Percentiles rank a stretch among this genome's conserved stretches.
Evolutionary conservation across 345 rosid species (phyloP).

Genomic region (Turnera subulata): DNA sequence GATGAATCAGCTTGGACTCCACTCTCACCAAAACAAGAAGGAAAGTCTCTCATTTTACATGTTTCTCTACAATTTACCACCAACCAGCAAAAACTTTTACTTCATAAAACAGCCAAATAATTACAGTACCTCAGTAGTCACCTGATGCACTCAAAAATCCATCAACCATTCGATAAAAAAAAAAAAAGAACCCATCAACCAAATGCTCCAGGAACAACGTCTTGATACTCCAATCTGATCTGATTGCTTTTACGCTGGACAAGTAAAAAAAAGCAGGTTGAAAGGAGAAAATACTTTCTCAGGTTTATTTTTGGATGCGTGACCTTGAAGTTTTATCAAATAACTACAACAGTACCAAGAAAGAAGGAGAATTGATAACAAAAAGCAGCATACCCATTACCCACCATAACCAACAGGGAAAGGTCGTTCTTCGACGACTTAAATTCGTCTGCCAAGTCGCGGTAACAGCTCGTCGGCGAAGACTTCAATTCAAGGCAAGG

Average conservation of each 20-base stretch:
- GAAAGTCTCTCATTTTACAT: conserved; percentile 74
- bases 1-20: conserved; percentile 94
- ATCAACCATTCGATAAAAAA: too few species aligned
- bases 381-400: too few species aligned
- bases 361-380: not conserved
- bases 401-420: too few species aligned
- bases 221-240: conserved; percentile 18
- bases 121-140: conserved; percentile 23
- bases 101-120: not conserved
- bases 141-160: conserved; percentile 25
- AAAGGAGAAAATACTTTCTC: conserved; percentile 16
- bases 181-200: conserved; percentile 34
- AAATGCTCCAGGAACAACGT: conserved; percentile 29
- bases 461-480: too few species aligned
- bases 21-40: conserved; percentile 95
- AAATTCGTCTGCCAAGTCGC: too few species aligned
- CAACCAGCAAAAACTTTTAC: not conserved
- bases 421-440: too few species aligned
- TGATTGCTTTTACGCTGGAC: conserved; percentile 5
- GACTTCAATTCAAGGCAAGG: too few species aligned
- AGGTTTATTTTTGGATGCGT: too few species aligned
- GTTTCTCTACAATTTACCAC: not conserved
- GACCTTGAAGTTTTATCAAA: too few species aligned
- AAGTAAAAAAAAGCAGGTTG: too few species aligned
- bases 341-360: not conserved